phyloP scores from a whole-genome alignment of 2,329 filamentous ascomycete species.

The Keithomyces neogunnii region DNA sequence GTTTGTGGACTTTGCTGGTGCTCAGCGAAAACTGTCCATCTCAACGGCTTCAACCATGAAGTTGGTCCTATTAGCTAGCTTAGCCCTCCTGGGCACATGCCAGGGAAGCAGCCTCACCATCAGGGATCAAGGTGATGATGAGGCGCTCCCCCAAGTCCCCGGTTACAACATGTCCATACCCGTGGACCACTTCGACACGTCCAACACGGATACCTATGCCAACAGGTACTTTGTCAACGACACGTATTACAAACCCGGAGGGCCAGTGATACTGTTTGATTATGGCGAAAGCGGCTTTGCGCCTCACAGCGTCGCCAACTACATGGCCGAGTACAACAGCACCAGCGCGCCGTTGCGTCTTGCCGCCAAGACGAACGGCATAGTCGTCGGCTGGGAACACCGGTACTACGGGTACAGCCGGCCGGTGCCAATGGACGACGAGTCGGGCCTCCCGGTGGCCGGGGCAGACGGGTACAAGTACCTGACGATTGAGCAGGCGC shows the following conservation, averaged over 20 bases:
- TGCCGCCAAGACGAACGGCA: constrained; percentile 12
- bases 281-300: constrained; percentile 12
- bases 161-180: background rate
- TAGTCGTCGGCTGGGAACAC: constrained; percentile 17
- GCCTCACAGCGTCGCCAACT: constrained; percentile 4
- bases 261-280: constrained; percentile 16
- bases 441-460: constrained; percentile 6
- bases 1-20: no score
- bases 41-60: no score
- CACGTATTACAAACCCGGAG: constrained; percentile 14
- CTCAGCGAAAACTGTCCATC: no score
- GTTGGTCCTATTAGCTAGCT: no score
- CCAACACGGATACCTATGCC: constrained; percentile 9
- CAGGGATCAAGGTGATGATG: no score
- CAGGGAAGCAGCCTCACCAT: no score
- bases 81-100: no score
- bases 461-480: constrained; percentile 11
- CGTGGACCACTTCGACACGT: background rate
- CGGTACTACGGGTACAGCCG: constrained; percentile 17
- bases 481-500: constrained; percentile 18
- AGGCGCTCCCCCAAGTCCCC: background rate
- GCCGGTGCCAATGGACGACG: constrained; percentile 11
- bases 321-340: constrained; percentile 8
- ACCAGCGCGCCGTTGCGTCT: constrained; percentile 11
- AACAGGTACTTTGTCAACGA: constrained; percentile 17